These are phyloP conservation scores for Artemisia princeps DNA, from an alignment of 140 eudicot genomes.

Conservation along the genomic window DNA sequence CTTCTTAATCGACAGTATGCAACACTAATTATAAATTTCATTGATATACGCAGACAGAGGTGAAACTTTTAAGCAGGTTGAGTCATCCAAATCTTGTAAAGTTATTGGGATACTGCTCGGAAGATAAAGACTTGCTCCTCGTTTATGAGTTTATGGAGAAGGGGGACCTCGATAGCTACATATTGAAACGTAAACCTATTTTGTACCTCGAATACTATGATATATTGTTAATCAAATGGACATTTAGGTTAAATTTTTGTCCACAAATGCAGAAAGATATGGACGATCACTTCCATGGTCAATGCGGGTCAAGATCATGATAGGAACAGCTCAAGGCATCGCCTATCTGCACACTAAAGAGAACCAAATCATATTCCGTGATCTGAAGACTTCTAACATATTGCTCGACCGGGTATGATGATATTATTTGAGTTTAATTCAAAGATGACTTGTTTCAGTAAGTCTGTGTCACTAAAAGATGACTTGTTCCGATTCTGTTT, in stretches of 20 bases:
- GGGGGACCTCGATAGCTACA: slow-evolving; percentile 28
- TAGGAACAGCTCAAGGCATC: slow-evolving; percentile 32
- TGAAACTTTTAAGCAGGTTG: slow-evolving; percentile 25
- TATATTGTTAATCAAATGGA: neutral
- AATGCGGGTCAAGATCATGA: slow-evolving; percentile 29
- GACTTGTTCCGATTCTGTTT: neutral
- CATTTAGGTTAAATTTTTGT: neutral
- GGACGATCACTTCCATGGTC: slow-evolving; percentile 26
- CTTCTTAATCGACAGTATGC: no score
- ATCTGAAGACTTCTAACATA: slow-evolving; percentile 36
- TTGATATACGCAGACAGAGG: slow-evolving; percentile 30
- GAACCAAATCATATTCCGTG: slow-evolving; percentile 34
- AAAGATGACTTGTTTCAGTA: no score
- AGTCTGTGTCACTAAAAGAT: neutral
- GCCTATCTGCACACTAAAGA: slow-evolving; percentile 26
- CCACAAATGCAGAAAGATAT: slow-evolving; percentile 22
- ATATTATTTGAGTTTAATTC: neutral
- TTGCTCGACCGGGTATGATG: slow-evolving; percentile 27
- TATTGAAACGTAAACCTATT: slow-evolving; percentile 24
- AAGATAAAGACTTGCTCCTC: slow-evolving; percentile 26
- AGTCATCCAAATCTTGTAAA: slow-evolving; percentile 29
- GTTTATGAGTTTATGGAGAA: slow-evolving; percentile 28
- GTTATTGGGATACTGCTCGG: slow-evolving; percentile 30
- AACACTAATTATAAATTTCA: neutral
- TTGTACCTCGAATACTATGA: neutral